phyloP scores from a whole-genome alignment of 1,284 basidiomycete species.

The Bondarzewia mesenterica region DNA sequence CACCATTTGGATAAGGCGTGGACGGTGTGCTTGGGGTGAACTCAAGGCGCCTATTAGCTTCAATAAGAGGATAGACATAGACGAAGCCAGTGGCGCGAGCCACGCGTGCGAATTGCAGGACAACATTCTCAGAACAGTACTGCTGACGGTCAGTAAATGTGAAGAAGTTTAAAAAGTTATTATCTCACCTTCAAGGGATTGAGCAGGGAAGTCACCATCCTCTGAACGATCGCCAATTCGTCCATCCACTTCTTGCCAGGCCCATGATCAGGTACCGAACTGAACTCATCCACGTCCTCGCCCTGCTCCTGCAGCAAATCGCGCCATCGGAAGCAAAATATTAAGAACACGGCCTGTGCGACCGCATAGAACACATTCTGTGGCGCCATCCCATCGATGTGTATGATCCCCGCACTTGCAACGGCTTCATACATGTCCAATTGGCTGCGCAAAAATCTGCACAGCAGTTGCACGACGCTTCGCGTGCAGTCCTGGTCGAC shows the following conservation, averaged over 20 bases:
- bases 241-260: slow-evolving; percentile 72
- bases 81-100: slow-evolving; percentile 88
- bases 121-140: slow-evolving; percentile 88
- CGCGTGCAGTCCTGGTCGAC: slow-evolving; percentile 74
- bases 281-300: slow-evolving; percentile 39
- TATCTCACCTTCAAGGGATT: slow-evolving; percentile 82
- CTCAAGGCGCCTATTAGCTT: slow-evolving; percentile 69
- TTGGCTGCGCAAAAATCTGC: slow-evolving; percentile 75
- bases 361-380: slow-evolving; percentile 85
- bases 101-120: slow-evolving; percentile 90
- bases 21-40: slow-evolving; percentile 21
- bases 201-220: slow-evolving; percentile 74
- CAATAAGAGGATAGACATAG: slow-evolving; percentile 93
- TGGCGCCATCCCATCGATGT: slow-evolving; percentile 22
- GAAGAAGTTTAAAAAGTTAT: too few species aligned
- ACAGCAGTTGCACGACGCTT: slow-evolving; percentile 76
- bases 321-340: slow-evolving; percentile 98
- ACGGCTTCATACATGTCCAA: slow-evolving; percentile 65
- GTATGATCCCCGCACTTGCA: slow-evolving; percentile 13
- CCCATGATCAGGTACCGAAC: slow-evolving; percentile 19
- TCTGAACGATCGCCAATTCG: slow-evolving; percentile 74
- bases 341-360: slow-evolving; percentile 88
- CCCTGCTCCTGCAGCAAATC: slow-evolving; percentile 65
- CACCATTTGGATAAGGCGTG: not conserved
- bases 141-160: slow-evolving; percentile 23